A percentile compares a stretch with the other conserved stretches of the same genome.
Conservation (phyloP, 2,329 filamentous ascomycete genomes). For the Exophiala xenobiotica region DNA sequence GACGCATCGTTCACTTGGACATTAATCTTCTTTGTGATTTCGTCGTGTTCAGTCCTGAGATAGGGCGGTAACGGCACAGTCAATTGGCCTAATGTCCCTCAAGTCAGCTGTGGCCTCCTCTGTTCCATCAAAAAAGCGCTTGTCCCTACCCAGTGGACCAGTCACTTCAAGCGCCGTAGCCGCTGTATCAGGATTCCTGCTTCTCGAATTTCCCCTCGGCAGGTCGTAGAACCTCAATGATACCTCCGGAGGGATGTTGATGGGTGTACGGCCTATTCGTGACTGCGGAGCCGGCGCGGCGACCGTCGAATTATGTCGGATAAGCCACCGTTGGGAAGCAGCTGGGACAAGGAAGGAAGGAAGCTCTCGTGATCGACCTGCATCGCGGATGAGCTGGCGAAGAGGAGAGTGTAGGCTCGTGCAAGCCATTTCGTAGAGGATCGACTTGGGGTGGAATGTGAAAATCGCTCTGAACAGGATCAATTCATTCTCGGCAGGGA, state of each 20-base stretch:
- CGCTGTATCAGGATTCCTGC: conserved; percentile 61
- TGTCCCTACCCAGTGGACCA: conserved; percentile 70
- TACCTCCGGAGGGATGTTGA: conserved; percentile 81
- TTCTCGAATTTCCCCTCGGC: conserved; percentile 57
- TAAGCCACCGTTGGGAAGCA: conserved; percentile 46
- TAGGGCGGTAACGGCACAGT: conserved; percentile 77
- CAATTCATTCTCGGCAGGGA: too few relatives aligned
- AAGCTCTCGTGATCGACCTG: conserved; percentile 54
- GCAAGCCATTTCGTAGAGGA: conserved; percentile 58
- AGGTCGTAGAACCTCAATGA: conserved; percentile 68
- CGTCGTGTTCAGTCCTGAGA: conserved; percentile 69
- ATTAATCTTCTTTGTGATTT: conserved; percentile 60
- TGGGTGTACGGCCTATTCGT: conserved; percentile 79
- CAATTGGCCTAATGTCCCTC: conserved; percentile 61
- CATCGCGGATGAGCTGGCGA: conserved; percentile 54
- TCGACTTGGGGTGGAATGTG: neutral
- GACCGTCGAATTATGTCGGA: conserved; percentile 56
- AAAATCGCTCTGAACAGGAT: too few relatives aligned
- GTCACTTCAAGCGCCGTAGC: conserved; percentile 68
- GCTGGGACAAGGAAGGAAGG: conserved; percentile 73
- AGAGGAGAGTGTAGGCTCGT: conserved; percentile 62
- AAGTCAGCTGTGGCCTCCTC: conserved; percentile 20
- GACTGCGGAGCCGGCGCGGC: conserved; percentile 69
- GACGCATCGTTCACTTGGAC: conserved; percentile 69
- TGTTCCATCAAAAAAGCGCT: neutral